Base-by-base conservation (phyloP, 306 rosid genomes). In the Castanea sativa region DNA sequence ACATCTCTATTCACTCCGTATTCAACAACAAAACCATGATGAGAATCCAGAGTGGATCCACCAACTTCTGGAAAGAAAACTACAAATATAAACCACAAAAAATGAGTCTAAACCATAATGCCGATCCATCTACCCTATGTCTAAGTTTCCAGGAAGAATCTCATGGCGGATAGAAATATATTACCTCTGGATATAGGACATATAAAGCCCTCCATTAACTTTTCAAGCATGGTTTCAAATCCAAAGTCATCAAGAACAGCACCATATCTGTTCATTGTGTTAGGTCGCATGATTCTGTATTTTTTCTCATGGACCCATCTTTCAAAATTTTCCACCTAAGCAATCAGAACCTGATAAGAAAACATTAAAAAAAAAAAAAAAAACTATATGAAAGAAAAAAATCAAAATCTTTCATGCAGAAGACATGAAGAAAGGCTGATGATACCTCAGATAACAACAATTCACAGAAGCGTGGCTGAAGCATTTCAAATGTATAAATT, bases 181-280 rank as follows among this genome's bases (percentile, higher is more conserved):
- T 38, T 79, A 96, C 98, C 93, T 90, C 75, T 85, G 71, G 98
- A 85, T 14, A 96, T 65, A 52, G 99, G 98, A 65, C 87, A 78
- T 79, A 96, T 86, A 87, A 89, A 91, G 75, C 83, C 92, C 76
- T 78, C 82, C 98, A 90, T 90, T 79, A 96, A 82, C 81, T 87
- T 93, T 70, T 85, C 87, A 80, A 93, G 97, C 99, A 96, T 96
- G 77, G 81, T 27, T 79, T 93, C 96, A 55, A 96, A 41, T 51
- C 99, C 98, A 88, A 96, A 89, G 81, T 96, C 99, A 85, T 96
- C 98, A 60, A 96, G 99, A 81, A 96, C 99, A 55, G 85, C 98
- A 73, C 99, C 99, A 78, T 83, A 93, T 76, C 82, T 80, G 81
- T 96, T 96, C 99, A 96, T 89, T 76, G 94, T 93, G 83, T 90